These are phyloP conservation scores for Phytopythium aichiense DNA, from an alignment of 352 stramenopile species.

Conservation along the genomic window DNA sequence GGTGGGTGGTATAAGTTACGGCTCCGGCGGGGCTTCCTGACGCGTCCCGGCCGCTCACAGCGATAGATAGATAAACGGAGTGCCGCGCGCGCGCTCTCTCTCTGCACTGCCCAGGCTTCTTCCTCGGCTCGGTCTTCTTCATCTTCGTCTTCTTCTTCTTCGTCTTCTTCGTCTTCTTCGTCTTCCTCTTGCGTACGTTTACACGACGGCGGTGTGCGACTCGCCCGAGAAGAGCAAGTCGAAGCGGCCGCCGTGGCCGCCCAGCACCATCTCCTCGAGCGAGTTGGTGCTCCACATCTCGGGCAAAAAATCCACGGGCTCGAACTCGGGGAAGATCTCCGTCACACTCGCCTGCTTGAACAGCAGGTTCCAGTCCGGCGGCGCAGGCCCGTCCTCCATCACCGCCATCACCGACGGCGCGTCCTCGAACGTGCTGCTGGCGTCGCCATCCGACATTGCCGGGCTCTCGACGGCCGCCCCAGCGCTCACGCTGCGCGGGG, in stretches of 20 bases:
- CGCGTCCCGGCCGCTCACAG: not conserved
- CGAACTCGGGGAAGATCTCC: slow-evolving; percentile 47
- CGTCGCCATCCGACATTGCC: not conserved
- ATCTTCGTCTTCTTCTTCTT: not conserved
- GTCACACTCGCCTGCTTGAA: slow-evolving; percentile 23
- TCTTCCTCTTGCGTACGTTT: not conserved
- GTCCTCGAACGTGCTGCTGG: not conserved
- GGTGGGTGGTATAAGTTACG: slow-evolving; percentile 3
- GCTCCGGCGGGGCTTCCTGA: not conserved
- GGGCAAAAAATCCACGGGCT: slow-evolving; percentile 27
- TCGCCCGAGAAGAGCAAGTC: slow-evolving; percentile 27
- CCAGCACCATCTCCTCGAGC: slow-evolving; percentile 29
- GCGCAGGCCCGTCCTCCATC: slow-evolving; percentile 3
- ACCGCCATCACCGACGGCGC: not conserved
- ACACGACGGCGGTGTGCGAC: slow-evolving; percentile 7
- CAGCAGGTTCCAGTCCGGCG: slow-evolving; percentile 14
- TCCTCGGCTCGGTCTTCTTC: not conserved
- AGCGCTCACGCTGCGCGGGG: slow-evolving; percentile 4
- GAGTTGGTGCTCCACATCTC: slow-evolving; percentile 54
- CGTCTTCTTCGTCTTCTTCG: not conserved
- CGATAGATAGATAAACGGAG: not conserved
- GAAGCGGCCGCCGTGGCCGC: slow-evolving; percentile 18
- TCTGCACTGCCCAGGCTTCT: not conserved
- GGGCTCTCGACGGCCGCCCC: not conserved
- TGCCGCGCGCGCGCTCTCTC: not conserved